These are phyloP conservation scores for Lathyrus aphaca DNA, from an alignment of 306 rosid species.

Conservation along the genomic window DNA sequence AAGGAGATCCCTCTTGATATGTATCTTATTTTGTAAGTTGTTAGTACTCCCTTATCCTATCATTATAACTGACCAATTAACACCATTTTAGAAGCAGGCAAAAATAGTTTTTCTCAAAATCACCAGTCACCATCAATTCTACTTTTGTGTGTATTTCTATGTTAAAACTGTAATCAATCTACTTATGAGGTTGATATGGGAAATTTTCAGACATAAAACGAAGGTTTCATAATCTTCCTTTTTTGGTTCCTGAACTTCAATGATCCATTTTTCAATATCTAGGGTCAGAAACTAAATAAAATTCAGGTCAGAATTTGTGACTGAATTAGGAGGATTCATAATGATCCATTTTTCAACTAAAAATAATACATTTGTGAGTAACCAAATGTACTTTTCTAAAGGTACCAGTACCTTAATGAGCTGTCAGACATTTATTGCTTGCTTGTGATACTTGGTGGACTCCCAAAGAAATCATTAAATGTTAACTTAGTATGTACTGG, in stretches of 20 bases:
- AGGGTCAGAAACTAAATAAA: slow-evolving; percentile 9
- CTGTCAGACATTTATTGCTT: slow-evolving; percentile 14
- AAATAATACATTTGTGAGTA: neutral
- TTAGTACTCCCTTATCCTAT: slow-evolving; percentile 21
- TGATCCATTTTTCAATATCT: slow-evolving; percentile 21
- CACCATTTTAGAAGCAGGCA: slow-evolving; percentile 17
- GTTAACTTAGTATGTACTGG: slow-evolving; percentile 1
- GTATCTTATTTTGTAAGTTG: slow-evolving; percentile 90
- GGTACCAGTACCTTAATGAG: neutral
- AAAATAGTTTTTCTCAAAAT: slow-evolving; percentile 16
- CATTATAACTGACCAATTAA: slow-evolving; percentile 25
- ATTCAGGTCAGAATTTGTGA: slow-evolving; percentile 18
- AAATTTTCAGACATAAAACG: slow-evolving; percentile 10
- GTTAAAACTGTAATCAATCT: slow-evolving; percentile 11
- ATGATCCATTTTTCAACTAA: neutral
- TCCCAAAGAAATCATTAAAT: neutral
- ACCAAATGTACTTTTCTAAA: neutral
- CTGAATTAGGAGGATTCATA: slow-evolving; percentile 20
- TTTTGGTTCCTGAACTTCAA: neutral
- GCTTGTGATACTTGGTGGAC: slow-evolving; percentile 8
- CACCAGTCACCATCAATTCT: slow-evolving; percentile 2
- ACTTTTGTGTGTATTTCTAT: slow-evolving; percentile 30
- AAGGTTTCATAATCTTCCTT: slow-evolving; percentile 20
- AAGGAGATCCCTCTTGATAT: slow-evolving; percentile 84
- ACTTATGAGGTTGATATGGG: slow-evolving; percentile 27